phyloP scores from a whole-genome alignment of 1,139 yeast genomes.

The Eremothecium gossypii region DNA sequence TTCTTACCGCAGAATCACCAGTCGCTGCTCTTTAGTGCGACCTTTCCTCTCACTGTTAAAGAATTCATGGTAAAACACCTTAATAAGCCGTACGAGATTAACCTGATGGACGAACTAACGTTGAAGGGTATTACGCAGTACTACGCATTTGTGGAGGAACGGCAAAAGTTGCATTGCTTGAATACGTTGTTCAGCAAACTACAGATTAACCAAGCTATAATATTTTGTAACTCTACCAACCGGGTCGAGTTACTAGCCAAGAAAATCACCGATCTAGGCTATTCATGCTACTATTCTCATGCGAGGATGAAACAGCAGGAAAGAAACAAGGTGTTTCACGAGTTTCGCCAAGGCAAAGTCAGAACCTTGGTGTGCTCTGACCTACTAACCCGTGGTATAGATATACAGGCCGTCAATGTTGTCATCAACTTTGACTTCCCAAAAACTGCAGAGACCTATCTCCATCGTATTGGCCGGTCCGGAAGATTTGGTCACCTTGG shows the following conservation, averaged over 20 bases:
- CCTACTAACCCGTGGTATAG: slow-evolving; percentile 95
- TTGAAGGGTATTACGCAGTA: slow-evolving; percentile 93
- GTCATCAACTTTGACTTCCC: slow-evolving; percentile 98
- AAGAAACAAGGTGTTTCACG: slow-evolving; percentile 96
- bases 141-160: slow-evolving; percentile 95
- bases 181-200: slow-evolving; percentile 90
- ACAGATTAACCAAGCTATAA: slow-evolving; percentile 92
- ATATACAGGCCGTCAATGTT: slow-evolving; percentile 96
- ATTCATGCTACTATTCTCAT: slow-evolving; percentile 93
- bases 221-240: slow-evolving; percentile 92
- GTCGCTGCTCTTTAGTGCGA: slow-evolving; percentile 84
- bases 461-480: slow-evolving; percentile 98
- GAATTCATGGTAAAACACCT: slow-evolving; percentile 87
- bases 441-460: slow-evolving; percentile 91
- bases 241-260: slow-evolving; percentile 93
- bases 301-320: slow-evolving; percentile 97
- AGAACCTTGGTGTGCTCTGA: slow-evolving; percentile 96
- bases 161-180: slow-evolving; percentile 88
- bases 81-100: slow-evolving; percentile 88
- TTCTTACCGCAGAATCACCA: slow-evolving; percentile 79
- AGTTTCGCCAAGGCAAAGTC: slow-evolving; percentile 96
- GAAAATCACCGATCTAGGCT: slow-evolving; percentile 92
- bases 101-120: slow-evolving; percentile 94
- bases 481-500: slow-evolving; percentile 99
- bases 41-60: slow-evolving; percentile 92